Base-by-base conservation (phyloP, 768 basidiomycete genomes). In the Trametes sanguinea region DNA sequence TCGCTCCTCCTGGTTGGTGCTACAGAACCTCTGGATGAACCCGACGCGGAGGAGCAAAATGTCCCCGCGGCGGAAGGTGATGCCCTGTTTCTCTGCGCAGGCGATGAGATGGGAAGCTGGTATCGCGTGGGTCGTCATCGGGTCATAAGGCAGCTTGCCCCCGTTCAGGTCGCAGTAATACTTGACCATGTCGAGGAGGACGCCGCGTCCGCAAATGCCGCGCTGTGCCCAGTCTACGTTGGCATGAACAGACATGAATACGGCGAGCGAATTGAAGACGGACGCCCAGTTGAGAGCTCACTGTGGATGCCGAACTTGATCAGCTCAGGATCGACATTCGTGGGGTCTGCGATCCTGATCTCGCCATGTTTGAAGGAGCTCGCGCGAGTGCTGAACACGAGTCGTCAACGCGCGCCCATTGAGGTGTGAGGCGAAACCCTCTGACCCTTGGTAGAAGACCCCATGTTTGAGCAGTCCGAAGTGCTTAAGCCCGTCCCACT, bases 401-500 rank as follows among this genome's bases (percentile, higher is more conserved):
- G 42, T 10, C 11, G 39, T 45, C 37, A 58, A 16, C 32, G 9
- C 37, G 14, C 37, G 22, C 45, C 54, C 30, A 30, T n/a, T 35
- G 39, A 10, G 22, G 17, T 32, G 37, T 39, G 9, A 9, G 33
- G 2, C 13, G 45, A 66, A 66, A 44, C 64, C 84, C 84, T 85
- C 85, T 85, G 16, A 52, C 57, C 51, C 85, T 73, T 87, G 84
- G 71, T 88, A 88, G 68, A 84, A 86, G 22, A 86, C 75, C 2
- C 76, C 76, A 63, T 87, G 80, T 14, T 82, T 78, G 0, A 71
- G 51, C 44, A 88, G 61, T 2, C 85, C 85, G 66, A 78, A 85
- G 65, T 88, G 86, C 61, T 81, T 78, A 69, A 88, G 57, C 7
- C 87, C 86, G 65, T 89, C 87, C 87, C 87, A 88, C 65, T 89